Evolutionary conservation across 192 early-diverging fungal genomes (phyloP).

Genomic region (Endogone sp.): DNA sequence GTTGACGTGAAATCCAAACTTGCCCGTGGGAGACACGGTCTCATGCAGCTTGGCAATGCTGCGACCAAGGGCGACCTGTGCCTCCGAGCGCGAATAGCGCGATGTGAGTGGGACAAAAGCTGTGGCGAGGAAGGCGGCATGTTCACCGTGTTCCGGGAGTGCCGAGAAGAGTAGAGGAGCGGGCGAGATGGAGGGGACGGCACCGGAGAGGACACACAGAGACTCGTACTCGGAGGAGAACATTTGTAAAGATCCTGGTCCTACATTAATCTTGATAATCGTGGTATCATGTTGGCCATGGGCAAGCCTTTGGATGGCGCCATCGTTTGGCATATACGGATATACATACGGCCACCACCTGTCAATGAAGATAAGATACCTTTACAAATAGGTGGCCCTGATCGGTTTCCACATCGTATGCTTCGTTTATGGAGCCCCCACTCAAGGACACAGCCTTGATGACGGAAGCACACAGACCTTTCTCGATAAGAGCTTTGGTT

Average conservation of each 20-base stretch:
- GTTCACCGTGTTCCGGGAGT: not conserved
- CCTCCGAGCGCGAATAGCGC: not conserved
- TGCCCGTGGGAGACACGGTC: conserved; percentile 12
- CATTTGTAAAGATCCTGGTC: not conserved
- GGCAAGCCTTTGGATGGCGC: too few species aligned
- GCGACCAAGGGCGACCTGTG: conserved; percentile 5
- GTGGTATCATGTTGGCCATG: not conserved
- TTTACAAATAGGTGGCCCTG: not conserved
- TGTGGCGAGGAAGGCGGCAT: not conserved
- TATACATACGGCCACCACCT: too few species aligned
- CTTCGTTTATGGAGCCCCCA: not conserved
- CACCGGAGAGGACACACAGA: not conserved
- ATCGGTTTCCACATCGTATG: not conserved
- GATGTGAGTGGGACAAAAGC: not conserved
- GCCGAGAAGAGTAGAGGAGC: not conserved
- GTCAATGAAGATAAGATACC: not conserved
- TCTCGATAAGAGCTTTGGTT: not conserved
- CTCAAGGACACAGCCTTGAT: not conserved
- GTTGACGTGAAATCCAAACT: conserved; percentile 16
- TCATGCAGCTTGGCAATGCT: conserved; percentile 16
- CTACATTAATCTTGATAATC: not conserved
- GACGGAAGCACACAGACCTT: not conserved
- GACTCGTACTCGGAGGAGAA: not conserved
- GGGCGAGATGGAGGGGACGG: not conserved
- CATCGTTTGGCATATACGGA: too few species aligned